These are phyloP conservation scores for Passalora sequoiae DNA, from an alignment of 2,329 filamentous ascomycete species.

Conservation along the genomic window DNA sequence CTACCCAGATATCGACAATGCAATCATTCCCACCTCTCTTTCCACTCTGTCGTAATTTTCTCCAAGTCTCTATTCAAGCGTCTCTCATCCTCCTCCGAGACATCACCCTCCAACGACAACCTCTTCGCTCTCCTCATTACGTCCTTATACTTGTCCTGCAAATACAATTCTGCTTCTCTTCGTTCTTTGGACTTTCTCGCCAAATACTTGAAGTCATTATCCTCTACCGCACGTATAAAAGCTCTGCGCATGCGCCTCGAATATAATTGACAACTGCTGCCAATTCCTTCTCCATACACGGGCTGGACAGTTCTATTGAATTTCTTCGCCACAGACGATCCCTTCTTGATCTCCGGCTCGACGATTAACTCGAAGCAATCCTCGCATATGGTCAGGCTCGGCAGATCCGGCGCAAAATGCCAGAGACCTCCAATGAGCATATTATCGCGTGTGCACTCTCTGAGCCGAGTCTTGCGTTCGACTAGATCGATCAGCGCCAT, in stretches of 20 bases:
- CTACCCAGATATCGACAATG: no score
- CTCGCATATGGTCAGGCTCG: slow-evolving; percentile 76
- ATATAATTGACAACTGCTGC: slow-evolving; percentile 69
- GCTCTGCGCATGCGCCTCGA: slow-evolving; percentile 70
- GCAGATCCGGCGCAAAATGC: slow-evolving; percentile 67
- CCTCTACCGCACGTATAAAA: slow-evolving; percentile 62
- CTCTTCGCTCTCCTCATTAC: slow-evolving; percentile 32
- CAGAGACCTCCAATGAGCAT: slow-evolving; percentile 60
- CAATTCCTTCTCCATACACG: slow-evolving; percentile 47
- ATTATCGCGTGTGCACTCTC: slow-evolving; percentile 63
- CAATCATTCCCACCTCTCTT: slow-evolving; percentile 45
- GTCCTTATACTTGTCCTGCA: slow-evolving; percentile 49
- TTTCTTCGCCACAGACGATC: slow-evolving; percentile 55
- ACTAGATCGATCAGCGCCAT: slow-evolving; percentile 60
- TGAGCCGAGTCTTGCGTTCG: slow-evolving; percentile 51
- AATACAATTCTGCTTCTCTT: slow-evolving; percentile 54
- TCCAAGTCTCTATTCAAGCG: slow-evolving; percentile 50
- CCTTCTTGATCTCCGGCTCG: slow-evolving; percentile 58
- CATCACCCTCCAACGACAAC: slow-evolving; percentile 36
- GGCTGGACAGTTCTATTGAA: slow-evolving; percentile 60
- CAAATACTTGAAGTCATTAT: slow-evolving; percentile 63
- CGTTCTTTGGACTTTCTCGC: slow-evolving; percentile 56
- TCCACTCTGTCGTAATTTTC: slow-evolving; percentile 49
- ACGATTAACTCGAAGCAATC: slow-evolving; percentile 80
- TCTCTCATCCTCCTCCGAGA: slow-evolving; percentile 52